These are phyloP conservation scores for Arachnomyces sp. DNA, from an alignment of 2,329 filamentous ascomycete species.

Conservation along the genomic window DNA sequence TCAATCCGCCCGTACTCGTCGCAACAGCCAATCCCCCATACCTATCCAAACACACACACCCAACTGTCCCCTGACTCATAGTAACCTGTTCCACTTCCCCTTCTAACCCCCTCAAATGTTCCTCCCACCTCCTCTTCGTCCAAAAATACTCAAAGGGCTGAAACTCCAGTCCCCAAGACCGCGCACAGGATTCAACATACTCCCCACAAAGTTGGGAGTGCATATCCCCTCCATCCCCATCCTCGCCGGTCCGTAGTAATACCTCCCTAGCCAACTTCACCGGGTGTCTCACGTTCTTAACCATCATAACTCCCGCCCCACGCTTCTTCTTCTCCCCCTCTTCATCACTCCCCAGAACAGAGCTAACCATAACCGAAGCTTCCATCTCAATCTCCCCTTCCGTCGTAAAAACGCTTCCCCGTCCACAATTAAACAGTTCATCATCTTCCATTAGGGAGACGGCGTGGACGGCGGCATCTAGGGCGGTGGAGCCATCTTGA, in stretches of 20 bases:
- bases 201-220: conserved; percentile 64
- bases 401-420: conserved; percentile 78
- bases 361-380: conserved; percentile 75
- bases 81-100: conserved; percentile 18
- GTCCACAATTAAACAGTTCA: conserved; percentile 74
- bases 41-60: conserved; percentile 72
- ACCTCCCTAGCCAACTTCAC: conserved; percentile 66
- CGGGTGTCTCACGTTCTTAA: conserved; percentile 70
- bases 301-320: conserved; percentile 66
- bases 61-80: conserved; percentile 77
- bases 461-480: conserved; percentile 68
- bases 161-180: conserved; percentile 55
- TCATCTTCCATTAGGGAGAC: conserved; percentile 71
- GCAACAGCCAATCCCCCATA: conserved; percentile 64
- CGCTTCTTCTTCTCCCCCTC: conserved; percentile 48
- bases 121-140: conserved; percentile 69
- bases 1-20: conserved; percentile 67
- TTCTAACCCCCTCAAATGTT: conserved; percentile 59
- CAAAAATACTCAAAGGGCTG: conserved; percentile 69
- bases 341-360: conserved; percentile 12
- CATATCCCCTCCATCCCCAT: conserved; percentile 30
- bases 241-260: conserved; percentile 50
- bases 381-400: conserved; percentile 80
- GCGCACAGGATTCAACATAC: conserved; percentile 62
- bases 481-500: conserved; percentile 46